Conservation (phyloP, 2,329 filamentous ascomycete species). For the Grosmannia huntii region DNA sequence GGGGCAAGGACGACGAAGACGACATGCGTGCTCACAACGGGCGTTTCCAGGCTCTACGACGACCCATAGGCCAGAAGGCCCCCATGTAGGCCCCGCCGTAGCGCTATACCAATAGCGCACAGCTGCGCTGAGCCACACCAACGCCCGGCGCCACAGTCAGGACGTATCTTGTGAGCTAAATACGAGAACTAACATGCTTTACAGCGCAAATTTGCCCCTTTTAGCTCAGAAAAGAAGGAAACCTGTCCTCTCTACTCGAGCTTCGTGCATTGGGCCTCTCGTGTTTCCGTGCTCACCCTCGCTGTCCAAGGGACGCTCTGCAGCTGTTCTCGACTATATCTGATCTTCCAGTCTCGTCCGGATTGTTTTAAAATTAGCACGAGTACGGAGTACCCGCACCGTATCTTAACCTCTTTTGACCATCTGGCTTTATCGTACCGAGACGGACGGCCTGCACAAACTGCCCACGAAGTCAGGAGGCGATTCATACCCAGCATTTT, state of each 20-base stretch:
- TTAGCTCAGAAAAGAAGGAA: not conserved
- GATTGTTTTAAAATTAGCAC: not conserved
- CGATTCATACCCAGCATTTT: not conserved
- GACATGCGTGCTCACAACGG: not conserved
- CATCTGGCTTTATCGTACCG: not conserved
- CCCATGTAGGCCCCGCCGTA: too few relatives aligned
- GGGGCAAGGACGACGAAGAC: not conserved
- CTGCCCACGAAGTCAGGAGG: not conserved
- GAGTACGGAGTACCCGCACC: not conserved
- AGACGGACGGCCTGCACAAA: not conserved
- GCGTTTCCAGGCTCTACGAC: too few relatives aligned
- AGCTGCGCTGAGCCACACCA: not conserved
- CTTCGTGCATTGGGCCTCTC: not conserved
- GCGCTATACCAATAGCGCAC: not conserved
- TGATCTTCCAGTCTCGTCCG: not conserved
- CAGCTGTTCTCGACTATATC: not conserved
- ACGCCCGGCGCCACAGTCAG: not conserved
- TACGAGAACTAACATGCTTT: not conserved
- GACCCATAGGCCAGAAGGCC: too few relatives aligned
- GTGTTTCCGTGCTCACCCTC: not conserved
- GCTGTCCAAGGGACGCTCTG: not conserved
- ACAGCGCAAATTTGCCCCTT: not conserved
- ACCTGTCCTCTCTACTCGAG: conserved; percentile 3
- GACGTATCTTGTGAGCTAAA: not conserved
- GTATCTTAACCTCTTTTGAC: not conserved